Conservation (phyloP, 805 yeast genomes). For the Vanderwaltozyma verrucispora region DNA sequence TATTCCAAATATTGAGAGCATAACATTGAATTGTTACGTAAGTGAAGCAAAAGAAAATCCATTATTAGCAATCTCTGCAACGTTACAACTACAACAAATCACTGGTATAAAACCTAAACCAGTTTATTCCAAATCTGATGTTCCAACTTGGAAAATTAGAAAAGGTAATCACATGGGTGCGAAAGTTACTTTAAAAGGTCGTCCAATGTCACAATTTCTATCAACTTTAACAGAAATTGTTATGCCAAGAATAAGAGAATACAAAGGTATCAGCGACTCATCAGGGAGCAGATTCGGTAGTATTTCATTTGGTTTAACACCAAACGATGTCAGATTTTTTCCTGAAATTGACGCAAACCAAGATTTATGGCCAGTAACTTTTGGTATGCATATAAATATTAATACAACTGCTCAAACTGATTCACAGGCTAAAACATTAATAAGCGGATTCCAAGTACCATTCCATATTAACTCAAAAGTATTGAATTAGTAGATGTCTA, state of each 20-base stretch:
- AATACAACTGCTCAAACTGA: conserved; percentile 88
- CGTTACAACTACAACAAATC: conserved; percentile 78
- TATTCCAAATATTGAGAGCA: conserved; percentile 60
- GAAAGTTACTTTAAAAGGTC: conserved; percentile 63
- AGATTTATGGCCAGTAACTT: conserved; percentile 80
- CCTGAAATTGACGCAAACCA: conserved; percentile 90
- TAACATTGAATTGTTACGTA: conserved; percentile 68
- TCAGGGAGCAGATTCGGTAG: conserved; percentile 84
- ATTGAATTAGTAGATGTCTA: background rate
- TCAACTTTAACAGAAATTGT: conserved; percentile 85
- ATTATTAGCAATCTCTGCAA: conserved; percentile 65
- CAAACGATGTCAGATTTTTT: conserved; percentile 68
- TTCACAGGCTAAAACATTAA: conserved; percentile 73
- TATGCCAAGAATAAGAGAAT: conserved; percentile 85
- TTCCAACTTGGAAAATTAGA: conserved; percentile 78
- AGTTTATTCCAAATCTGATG: conserved; percentile 65
- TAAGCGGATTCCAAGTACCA: conserved; percentile 77
- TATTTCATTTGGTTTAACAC: conserved; percentile 71
- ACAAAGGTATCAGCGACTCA: conserved; percentile 61
- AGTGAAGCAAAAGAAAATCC: conserved; percentile 59
- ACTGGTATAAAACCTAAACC: conserved; percentile 81
- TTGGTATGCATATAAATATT: conserved; percentile 76
- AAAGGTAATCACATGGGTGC: conserved; percentile 90
- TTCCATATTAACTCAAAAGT: conserved; percentile 29
- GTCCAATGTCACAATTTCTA: conserved; percentile 76